A percentile compares a stretch with the other conserved stretches of the same genome.
Conservation (phyloP, 2,329 filamentous ascomycete species). For the Venturia carpophila region DNA sequence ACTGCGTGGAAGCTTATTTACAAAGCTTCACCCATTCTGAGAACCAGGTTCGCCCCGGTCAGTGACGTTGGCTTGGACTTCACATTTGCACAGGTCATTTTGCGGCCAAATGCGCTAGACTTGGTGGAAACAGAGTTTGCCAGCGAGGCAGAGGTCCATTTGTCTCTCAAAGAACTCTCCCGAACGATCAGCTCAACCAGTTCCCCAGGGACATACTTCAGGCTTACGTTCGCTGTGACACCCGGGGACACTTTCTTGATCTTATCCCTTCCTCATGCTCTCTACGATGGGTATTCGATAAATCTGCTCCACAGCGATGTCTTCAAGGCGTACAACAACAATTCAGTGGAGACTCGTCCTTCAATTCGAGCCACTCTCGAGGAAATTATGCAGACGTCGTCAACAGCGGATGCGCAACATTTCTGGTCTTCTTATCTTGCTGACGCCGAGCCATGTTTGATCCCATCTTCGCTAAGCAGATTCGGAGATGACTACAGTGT, state of each 20-base stretch:
- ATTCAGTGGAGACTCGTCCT: conserved; percentile 34
- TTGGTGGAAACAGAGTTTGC: conserved; percentile 27
- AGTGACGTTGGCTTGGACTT: conserved; percentile 50
- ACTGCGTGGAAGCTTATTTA: conserved; percentile 57
- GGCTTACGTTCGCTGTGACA: conserved; percentile 34
- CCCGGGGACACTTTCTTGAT: conserved; percentile 37
- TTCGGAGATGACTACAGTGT: conserved; percentile 21
- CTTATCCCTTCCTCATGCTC: conserved; percentile 72
- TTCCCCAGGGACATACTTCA: conserved; percentile 24
- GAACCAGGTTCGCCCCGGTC: conserved; percentile 64
- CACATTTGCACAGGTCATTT: conserved; percentile 51
- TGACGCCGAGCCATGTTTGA: conserved; percentile 2
- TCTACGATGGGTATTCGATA: conserved; percentile 87
- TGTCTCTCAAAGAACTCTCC: conserved; percentile 30
- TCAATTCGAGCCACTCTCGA: conserved; percentile 49
- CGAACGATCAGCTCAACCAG: conserved; percentile 24
- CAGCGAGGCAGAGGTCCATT: conserved; percentile 26
- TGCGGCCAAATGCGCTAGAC: conserved; percentile 25
- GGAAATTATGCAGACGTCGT: conserved; percentile 40
- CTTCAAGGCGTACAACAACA: conserved; percentile 51
- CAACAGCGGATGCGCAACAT: conserved; percentile 39
- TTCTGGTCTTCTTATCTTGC: conserved; percentile 70
- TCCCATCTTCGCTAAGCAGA: not conserved
- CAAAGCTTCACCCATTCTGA: conserved; percentile 57
- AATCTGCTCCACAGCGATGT: conserved; percentile 66